Percentiles rank a stretch among this genome's conserved stretches.
phyloP scores from a whole-genome alignment of 2,329 filamentous ascomycete genomes.

The Diaporthe sp. region DNA sequence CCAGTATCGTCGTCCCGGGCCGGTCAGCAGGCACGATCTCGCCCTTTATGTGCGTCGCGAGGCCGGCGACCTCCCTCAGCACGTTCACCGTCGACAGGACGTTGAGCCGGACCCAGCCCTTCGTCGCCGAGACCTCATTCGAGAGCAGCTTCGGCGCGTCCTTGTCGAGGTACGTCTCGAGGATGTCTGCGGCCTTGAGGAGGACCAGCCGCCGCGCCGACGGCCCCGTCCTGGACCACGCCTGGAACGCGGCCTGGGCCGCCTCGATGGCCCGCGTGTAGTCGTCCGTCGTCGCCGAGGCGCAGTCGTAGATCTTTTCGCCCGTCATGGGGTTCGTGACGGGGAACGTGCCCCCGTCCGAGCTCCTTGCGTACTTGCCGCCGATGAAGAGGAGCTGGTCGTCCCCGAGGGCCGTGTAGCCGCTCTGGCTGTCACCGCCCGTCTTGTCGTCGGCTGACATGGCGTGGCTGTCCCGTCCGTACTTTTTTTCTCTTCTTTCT shows the following conservation, averaged over 20 bases:
- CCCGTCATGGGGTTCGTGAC: slow-evolving; percentile 54
- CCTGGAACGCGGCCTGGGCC: slow-evolving; percentile 71
- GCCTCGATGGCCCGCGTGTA: slow-evolving; percentile 62
- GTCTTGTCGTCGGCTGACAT: neutral
- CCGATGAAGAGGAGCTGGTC: slow-evolving; percentile 45
- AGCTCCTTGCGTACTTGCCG: slow-evolving; percentile 44
- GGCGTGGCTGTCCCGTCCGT: neutral
- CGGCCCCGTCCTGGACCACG: slow-evolving; percentile 72
- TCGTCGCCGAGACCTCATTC: slow-evolving; percentile 51
- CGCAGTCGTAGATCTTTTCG: slow-evolving; percentile 65
- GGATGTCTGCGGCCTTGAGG: slow-evolving; percentile 71
- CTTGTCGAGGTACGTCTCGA: slow-evolving; percentile 64
- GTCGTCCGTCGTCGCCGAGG: slow-evolving; percentile 67
- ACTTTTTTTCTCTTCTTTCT: slow-evolving; percentile 6
- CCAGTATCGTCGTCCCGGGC: slow-evolving; percentile 69
- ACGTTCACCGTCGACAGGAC: slow-evolving; percentile 52
- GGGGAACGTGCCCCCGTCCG: slow-evolving; percentile 46
- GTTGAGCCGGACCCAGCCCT: slow-evolving; percentile 54
- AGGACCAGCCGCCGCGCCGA: slow-evolving; percentile 72
- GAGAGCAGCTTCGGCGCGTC: slow-evolving; percentile 46
- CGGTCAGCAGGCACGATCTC: slow-evolving; percentile 53
- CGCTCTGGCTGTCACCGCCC: slow-evolving; percentile 11
- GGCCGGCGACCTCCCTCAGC: slow-evolving; percentile 57
- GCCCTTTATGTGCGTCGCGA: slow-evolving; percentile 54
- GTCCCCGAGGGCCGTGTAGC: slow-evolving; percentile 10